These are phyloP conservation scores for Adansonia digitata DNA, from an alignment of 345 rosid species.

Conservation along the genomic window DNA sequence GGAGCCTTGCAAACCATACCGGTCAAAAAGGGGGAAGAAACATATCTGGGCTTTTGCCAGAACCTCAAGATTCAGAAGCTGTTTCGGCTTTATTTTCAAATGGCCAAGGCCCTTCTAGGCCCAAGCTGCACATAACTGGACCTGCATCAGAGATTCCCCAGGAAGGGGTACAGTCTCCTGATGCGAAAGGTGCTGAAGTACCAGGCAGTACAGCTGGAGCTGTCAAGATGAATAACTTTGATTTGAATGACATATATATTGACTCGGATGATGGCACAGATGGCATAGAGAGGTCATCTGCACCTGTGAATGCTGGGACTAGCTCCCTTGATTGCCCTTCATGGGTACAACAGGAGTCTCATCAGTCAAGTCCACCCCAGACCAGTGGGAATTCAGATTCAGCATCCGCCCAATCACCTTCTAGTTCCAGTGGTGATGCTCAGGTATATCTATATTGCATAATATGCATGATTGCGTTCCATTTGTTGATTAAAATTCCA, in stretches of 20 bases:
- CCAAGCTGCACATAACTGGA: conserved; percentile 38
- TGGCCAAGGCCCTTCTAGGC: conserved; percentile 41
- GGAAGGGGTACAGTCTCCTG: conserved; percentile 33
- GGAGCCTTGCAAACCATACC: conserved; percentile 63
- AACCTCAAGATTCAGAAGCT: conserved; percentile 51
- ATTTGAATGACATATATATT: conserved; percentile 77
- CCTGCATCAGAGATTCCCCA: conserved; percentile 34
- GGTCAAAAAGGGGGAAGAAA: conserved; percentile 61
- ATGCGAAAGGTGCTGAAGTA: conserved; percentile 33
- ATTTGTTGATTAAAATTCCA: neutral
- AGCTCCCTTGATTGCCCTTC: conserved; percentile 81
- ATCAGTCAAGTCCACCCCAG: conserved; percentile 96
- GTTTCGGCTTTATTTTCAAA: conserved; percentile 44
- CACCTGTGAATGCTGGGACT: conserved; percentile 49
- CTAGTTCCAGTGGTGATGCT: conserved; percentile 85
- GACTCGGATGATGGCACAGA: conserved; percentile 86
- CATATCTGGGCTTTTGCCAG: conserved; percentile 57
- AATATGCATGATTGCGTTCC: neutral
- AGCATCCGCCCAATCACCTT: conserved; percentile 95
- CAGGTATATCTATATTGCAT: conserved; percentile 48
- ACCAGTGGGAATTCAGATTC: conserved; percentile 93
- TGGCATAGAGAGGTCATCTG: conserved; percentile 68
- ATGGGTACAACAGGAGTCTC: conserved; percentile 77
- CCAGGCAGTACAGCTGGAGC: conserved; percentile 41
- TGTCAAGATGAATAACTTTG: conserved; percentile 75